Percentiles rank a stretch among this genome's conserved stretches.
These are phyloP conservation scores for Phyllosticta citrichinensis DNA, from an alignment of 2,329 filamentous ascomycete species.

Conservation along the genomic window DNA sequence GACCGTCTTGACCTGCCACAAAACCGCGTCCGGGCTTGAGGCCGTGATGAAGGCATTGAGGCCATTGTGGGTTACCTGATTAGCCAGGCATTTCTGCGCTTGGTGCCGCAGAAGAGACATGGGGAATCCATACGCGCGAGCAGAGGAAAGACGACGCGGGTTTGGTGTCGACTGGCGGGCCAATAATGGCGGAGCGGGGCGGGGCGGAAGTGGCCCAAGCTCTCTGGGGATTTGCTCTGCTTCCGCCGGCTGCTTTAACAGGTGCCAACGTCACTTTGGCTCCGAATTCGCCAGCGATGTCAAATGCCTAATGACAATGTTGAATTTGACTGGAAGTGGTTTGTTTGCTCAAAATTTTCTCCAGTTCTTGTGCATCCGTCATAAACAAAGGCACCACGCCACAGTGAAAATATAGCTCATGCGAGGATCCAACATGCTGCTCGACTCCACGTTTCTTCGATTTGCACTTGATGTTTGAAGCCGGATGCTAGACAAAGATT, in stretches of 20 bases:
- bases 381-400: too few species aligned
- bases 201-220: not conserved
- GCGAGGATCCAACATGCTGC: too few species aligned
- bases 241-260: not conserved
- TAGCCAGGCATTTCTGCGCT: constrained; percentile 25
- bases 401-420: too few species aligned
- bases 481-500: too few species aligned
- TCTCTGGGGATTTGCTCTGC: not conserved
- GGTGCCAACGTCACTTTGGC: not conserved
- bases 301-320: not conserved
- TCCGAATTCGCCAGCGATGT: not conserved
- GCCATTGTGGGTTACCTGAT: constrained; percentile 21
- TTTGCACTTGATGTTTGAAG: too few species aligned
- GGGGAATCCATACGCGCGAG: constrained; percentile 1
- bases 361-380: too few species aligned
- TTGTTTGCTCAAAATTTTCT: too few species aligned
- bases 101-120: constrained; percentile 30
- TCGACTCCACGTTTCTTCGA: too few species aligned
- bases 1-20: constrained; percentile 16
- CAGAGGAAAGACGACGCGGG: constrained; percentile 6
- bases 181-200: not conserved
- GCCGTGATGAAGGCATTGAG: constrained; percentile 31
- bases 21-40: constrained; percentile 16
- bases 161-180: not conserved
- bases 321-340: too few species aligned